These are phyloP conservation scores for Pseudozyma pruni DNA, from an alignment of 1,284 basidiomycete genomes.

Conservation along the genomic window DNA sequence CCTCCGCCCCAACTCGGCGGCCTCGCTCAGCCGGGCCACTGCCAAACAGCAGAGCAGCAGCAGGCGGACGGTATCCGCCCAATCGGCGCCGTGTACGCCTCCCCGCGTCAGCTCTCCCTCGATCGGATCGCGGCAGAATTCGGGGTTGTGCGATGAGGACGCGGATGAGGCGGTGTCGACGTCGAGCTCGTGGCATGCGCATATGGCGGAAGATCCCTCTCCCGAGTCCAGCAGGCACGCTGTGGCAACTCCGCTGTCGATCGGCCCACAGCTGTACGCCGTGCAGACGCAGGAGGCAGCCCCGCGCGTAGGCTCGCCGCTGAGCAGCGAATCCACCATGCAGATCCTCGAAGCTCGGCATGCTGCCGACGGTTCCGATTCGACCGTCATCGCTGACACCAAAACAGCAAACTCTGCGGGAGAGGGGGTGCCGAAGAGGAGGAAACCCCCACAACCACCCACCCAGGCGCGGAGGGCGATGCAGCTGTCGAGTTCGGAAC, in stretches of 20 bases:
- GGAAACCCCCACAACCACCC: conserved; percentile 38
- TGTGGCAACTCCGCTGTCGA: not conserved
- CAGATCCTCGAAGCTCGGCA: conserved; percentile 5
- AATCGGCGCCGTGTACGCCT: conserved; percentile 45
- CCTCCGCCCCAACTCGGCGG: conserved; percentile 25
- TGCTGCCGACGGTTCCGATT: conserved; percentile 6
- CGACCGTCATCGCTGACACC: not conserved
- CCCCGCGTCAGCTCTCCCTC: conserved; percentile 35
- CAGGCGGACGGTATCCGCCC: conserved; percentile 22
- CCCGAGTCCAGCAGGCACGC: conserved; percentile 3
- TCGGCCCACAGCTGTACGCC: not conserved
- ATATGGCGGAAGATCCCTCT: conserved; percentile 36
- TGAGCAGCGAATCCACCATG: conserved; percentile 17
- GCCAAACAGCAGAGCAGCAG: not conserved
- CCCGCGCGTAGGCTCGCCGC: conserved; percentile 9
- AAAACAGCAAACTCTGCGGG: too few relatives aligned
- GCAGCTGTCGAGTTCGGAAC: conserved; percentile 11
- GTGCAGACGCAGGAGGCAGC: not conserved
- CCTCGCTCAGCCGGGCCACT: conserved; percentile 1
- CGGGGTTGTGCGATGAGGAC: not conserved
- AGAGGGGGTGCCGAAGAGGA: conserved; percentile 6
- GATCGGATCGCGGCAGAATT: not conserved
- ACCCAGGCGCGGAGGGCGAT: conserved; percentile 11
- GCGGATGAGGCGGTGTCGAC: conserved; percentile 26
- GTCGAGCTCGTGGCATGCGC: conserved; percentile 47